Conservation (phyloP, 2,329 filamentous ascomycete species). For the Phyllosticta citribraziliensis region DNA sequence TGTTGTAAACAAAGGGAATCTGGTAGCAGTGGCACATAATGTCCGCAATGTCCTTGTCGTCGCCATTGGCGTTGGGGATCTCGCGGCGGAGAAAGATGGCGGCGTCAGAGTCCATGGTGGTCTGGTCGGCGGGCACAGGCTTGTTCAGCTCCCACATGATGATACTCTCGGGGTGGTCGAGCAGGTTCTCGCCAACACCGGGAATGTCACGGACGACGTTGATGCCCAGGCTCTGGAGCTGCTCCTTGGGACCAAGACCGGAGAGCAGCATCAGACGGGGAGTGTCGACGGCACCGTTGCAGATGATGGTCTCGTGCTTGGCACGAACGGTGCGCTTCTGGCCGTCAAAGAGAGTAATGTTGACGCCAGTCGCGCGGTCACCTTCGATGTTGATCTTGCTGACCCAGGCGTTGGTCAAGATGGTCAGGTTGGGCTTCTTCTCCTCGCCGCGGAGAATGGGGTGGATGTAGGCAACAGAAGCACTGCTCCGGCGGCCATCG, state of each 20-base stretch:
- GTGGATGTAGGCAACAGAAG: slow-evolving; percentile 87
- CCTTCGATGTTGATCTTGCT: slow-evolving; percentile 65
- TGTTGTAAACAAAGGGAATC: slow-evolving; percentile 86
- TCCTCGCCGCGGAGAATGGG: slow-evolving; percentile 78
- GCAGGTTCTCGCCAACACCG: slow-evolving; percentile 54
- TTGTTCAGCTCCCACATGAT: slow-evolving; percentile 72
- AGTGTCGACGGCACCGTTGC: slow-evolving; percentile 72
- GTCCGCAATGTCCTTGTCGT: slow-evolving; percentile 68
- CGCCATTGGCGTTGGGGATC: slow-evolving; percentile 54
- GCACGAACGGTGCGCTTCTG: slow-evolving; percentile 47
- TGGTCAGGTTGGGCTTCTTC: slow-evolving; percentile 70
- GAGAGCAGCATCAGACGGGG: slow-evolving; percentile 53
- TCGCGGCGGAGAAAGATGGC: slow-evolving; percentile 81
- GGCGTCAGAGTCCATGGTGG: slow-evolving; percentile 84
- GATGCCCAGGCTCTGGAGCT: slow-evolving; percentile 37
- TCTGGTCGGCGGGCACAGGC: slow-evolving; percentile 68
- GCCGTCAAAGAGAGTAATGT: slow-evolving; percentile 55
- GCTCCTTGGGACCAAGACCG: slow-evolving; percentile 39
- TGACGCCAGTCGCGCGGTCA: slow-evolving; percentile 62
- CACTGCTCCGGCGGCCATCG: slow-evolving; percentile 71
- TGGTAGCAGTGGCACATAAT: slow-evolving; percentile 98
- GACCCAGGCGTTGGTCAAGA: slow-evolving; percentile 83
- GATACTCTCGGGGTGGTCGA: slow-evolving; percentile 57
- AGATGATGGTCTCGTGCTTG: slow-evolving; percentile 68
- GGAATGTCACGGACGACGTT: slow-evolving; percentile 51